Percentiles rank a stretch among this genome's conserved stretches.
These are phyloP conservation scores for Taphrina flavorubra DNA, from an alignment of 1,139 yeast species.

Conservation along the genomic window DNA sequence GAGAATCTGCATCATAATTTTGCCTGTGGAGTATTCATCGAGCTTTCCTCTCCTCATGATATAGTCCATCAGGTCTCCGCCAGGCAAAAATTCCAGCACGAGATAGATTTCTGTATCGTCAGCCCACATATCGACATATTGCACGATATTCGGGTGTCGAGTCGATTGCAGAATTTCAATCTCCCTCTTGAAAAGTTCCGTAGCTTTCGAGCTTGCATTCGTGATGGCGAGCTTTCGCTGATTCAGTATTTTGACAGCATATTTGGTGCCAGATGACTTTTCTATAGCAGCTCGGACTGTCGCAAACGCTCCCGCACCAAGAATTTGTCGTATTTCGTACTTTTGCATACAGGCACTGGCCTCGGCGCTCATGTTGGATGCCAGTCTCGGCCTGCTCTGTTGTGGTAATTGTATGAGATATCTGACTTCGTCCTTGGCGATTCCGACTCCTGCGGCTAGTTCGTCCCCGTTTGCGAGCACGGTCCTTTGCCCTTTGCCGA, in stretches of 20 bases:
- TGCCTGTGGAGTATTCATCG: constrained; percentile 58
- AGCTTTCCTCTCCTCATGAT: constrained; percentile 72
- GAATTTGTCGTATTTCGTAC: constrained; percentile 78
- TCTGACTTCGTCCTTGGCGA: constrained; percentile 72
- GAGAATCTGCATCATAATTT: constrained; percentile 78
- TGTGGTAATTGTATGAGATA: constrained; percentile 60
- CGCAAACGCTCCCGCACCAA: constrained; percentile 98
- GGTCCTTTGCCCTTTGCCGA: constrained; percentile 81
- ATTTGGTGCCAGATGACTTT: constrained; percentile 78
- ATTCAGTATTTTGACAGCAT: constrained; percentile 87
- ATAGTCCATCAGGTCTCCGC: constrained; percentile 74
- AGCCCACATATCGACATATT: constrained; percentile 89
- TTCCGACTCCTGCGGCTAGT: constrained; percentile 87
- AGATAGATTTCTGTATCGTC: constrained; percentile 77
- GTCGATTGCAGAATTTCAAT: constrained; percentile 64
- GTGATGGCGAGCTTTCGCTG: constrained; percentile 70
- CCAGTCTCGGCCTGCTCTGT: constrained; percentile 19
- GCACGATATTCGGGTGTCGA: constrained; percentile 77
- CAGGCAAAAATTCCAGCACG: constrained; percentile 80
- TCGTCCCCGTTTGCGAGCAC: constrained; percentile 90
- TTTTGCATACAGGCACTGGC: constrained; percentile 62
- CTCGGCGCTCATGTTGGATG: constrained; percentile 42
- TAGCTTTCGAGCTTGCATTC: constrained; percentile 64
- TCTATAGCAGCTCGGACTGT: constrained; percentile 90
- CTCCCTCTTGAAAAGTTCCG: constrained; percentile 66